Evolutionary conservation across 345 rosid genomes (phyloP).

Genomic region (Heritiera fomes): DNA sequence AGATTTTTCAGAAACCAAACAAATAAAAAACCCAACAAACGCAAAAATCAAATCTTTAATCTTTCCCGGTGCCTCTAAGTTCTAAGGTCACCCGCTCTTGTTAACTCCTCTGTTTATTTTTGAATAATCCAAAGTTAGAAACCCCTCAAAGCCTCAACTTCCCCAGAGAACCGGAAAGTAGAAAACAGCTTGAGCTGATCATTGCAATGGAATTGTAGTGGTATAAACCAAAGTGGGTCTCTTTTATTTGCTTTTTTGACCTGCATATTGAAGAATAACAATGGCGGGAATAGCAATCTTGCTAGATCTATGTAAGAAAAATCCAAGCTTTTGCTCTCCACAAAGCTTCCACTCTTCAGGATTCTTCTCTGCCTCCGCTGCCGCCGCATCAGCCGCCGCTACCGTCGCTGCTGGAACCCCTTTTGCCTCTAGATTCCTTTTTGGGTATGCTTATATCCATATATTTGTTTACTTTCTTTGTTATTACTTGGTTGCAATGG

Average conservation of each 20-base stretch:
- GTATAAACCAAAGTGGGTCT: conserved; percentile 18
- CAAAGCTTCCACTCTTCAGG: conserved; percentile 55
- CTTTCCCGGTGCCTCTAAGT: not conserved
- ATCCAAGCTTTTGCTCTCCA: conserved; percentile 48
- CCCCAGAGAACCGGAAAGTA: not conserved
- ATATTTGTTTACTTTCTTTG: not conserved
- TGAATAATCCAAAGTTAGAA: not conserved
- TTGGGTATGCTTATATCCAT: conserved; percentile 52
- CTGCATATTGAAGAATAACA: conserved; percentile 21
- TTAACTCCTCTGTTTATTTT: not conserved
- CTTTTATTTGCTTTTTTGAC: conserved; percentile 8
- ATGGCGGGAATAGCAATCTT: conserved; percentile 88
- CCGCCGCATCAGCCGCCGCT: conserved; percentile 59
- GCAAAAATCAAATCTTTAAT: conserved; percentile 1
- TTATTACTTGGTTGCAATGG: conserved; percentile 3
- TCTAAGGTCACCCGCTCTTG: not conserved
- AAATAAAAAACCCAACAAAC: not conserved
- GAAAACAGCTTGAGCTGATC: not conserved
- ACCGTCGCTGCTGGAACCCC: conserved; percentile 65
- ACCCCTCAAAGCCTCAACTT: not conserved
- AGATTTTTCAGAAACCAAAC: not conserved
- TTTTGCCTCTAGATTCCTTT: conserved; percentile 74
- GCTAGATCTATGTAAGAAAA: conserved; percentile 75
- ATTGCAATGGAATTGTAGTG: not conserved
- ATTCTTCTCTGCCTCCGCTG: conserved; percentile 54